Percentiles rank a stretch among this genome's conserved stretches.
Conservation (phyloP, 1,139 yeast genomes). For the Suhomyces terraborum region DNA sequence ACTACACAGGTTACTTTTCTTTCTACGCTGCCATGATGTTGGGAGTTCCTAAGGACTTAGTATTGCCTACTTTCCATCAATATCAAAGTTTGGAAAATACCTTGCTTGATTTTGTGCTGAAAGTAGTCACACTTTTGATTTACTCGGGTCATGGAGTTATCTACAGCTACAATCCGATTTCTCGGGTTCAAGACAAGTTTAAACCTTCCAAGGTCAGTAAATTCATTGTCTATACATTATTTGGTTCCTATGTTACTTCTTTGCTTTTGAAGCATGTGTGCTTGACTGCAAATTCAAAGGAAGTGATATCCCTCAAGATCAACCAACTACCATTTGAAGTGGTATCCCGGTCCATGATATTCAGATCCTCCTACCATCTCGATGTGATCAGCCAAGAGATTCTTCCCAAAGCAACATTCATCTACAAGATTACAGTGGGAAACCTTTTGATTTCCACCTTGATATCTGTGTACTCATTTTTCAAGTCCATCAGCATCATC, state of each 20-base stretch:
- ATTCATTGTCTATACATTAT: neutral
- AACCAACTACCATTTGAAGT: constrained; percentile 11
- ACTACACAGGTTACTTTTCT: constrained; percentile 8
- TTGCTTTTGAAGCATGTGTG: constrained; percentile 10
- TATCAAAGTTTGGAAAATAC: constrained; percentile 9
- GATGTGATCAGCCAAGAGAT: constrained; percentile 7
- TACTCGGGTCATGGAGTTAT: constrained; percentile 14
- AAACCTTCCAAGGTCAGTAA: constrained; percentile 4
- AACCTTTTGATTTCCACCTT: constrained; percentile 8
- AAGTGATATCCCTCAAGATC: constrained; percentile 7
- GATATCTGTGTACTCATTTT: constrained; percentile 5
- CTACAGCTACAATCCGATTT: constrained; percentile 4
- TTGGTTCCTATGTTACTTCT: constrained; percentile 3
- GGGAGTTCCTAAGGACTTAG: constrained; percentile 4
- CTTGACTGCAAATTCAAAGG: too few species aligned
- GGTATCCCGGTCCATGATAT: constrained; percentile 10
- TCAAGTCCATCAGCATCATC: constrained; percentile 5
- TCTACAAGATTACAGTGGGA: constrained; percentile 9
- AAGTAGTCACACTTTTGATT: constrained; percentile 5
- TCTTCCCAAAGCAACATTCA: constrained; percentile 1
- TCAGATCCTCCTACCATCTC: constrained; percentile 8
- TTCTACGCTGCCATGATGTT: constrained; percentile 8
- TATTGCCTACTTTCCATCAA: neutral
- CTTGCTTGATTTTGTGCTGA: constrained; percentile 4
- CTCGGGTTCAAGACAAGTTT: constrained; percentile 7